phyloP scores from a whole-genome alignment of 108 stramenopile genomes.

The Pseudonitzschia pungens region DNA sequence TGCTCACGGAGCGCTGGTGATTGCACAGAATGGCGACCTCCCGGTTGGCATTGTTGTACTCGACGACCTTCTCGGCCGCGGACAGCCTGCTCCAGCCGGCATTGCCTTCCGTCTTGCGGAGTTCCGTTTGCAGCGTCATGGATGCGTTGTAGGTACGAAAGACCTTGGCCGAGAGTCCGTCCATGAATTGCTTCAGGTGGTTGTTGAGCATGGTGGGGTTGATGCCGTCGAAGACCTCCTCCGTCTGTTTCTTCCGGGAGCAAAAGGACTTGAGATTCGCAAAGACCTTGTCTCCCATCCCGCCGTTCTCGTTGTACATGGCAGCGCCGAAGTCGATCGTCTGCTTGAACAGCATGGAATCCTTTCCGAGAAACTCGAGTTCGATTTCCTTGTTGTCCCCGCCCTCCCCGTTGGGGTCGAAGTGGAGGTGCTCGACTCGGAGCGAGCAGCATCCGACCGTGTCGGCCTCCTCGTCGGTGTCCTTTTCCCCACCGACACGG shows the following conservation, averaged over 20 bases:
- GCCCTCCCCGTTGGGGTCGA: slow-evolving; percentile 85
- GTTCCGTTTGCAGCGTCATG: slow-evolving; percentile 94
- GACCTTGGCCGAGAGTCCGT: slow-evolving; percentile 98
- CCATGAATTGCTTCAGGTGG: slow-evolving; percentile 96
- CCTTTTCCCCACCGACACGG: slow-evolving; percentile 99
- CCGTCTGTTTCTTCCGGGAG: slow-evolving; percentile 82
- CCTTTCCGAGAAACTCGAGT: slow-evolving; percentile 99
- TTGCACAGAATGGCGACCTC: slow-evolving; percentile 99
- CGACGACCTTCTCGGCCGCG: slow-evolving; percentile 91
- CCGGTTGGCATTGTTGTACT: slow-evolving; percentile 99
- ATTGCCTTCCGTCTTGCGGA: slow-evolving; percentile 74
- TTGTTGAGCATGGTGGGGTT: slow-evolving; percentile 90
- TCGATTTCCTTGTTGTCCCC: slow-evolving; percentile 90
- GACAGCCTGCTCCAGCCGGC: slow-evolving; percentile 69
- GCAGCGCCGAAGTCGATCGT: slow-evolving; percentile 94
- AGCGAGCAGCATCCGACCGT: slow-evolving; percentile 99
- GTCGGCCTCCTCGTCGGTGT: slow-evolving; percentile 99
- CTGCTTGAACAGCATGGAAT: slow-evolving; percentile 99
- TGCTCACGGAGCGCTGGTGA: slow-evolving; percentile 97
- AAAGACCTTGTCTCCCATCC: slow-evolving; percentile 90
- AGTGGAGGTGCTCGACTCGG: slow-evolving; percentile 97
- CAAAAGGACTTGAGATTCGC: slow-evolving; percentile 91
- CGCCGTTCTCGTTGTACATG: slow-evolving; percentile 84
- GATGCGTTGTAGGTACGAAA: slow-evolving; percentile 99
- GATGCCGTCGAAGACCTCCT: slow-evolving; percentile 96